Base-by-base conservation (phyloP, 306 rosid genomes). In the Cajanus cajan region DNA sequence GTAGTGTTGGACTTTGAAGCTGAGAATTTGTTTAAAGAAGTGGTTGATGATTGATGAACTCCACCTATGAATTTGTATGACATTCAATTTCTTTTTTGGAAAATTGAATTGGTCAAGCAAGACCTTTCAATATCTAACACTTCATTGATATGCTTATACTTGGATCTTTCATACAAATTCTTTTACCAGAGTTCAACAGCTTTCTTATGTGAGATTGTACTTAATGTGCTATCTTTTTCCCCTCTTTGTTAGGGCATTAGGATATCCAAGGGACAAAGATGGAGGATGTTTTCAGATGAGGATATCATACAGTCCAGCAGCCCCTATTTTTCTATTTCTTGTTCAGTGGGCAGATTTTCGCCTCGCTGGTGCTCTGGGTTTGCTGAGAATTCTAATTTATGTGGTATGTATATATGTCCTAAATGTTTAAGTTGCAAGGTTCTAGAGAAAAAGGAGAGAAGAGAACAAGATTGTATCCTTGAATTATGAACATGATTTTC, bases 231-330 rank as follows among this genome's bases (percentile, higher is more conserved):
- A 64, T 33, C 5, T 37, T 37, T 5, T 28, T 45, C 10, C 34
- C 16, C 14, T 69, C 55, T 72, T 79, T 47, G 50, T 65, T 77
- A 92, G 98, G 87, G 91, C 96, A 66, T 84, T 90, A 79, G 89
- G 80, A 54, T 82, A 84, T 87, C 97, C 97, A 39, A 88, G 98
- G 78, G 97, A 92, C 45, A 88, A 83, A 78, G 98, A 94, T 79
- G 98, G 95, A 71, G 95, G 90, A 9, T 88, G 89, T 76, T 79
- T 76, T 76, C 98, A 94, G 81, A 92, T 94, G 98, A 92, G 98
- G 84, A 77, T 94, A 58, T 88, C 95, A 24, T 90, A 89, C 87
- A 79, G 95, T 86, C 88, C 91, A 2, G 88, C 66, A 19, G 97
- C 97, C 1, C 90, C 88, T 22, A 61, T 92, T 34, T 89, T 94